phyloP scores from a whole-genome alignment of 192 early-diverging fungal genomes.

The Cladochytrium replicatum region DNA sequence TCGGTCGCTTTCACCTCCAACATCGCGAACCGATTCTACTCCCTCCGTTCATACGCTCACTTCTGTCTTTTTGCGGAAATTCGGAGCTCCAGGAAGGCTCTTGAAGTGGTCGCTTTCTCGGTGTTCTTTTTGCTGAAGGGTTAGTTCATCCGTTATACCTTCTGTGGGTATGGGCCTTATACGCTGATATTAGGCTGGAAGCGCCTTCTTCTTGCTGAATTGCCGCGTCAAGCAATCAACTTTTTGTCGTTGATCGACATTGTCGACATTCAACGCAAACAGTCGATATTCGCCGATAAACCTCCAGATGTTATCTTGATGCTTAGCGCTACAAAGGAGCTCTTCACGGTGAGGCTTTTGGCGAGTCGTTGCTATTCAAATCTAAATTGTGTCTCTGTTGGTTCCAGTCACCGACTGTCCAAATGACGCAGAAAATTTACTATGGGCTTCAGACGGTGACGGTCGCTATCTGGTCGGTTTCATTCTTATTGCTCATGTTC shows the following conservation, averaged over 20 bases:
- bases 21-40: conserved; percentile 51
- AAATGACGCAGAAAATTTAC: too few relatives aligned
- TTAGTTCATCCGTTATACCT: not conserved
- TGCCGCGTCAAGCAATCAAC: not conserved
- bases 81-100: conserved; percentile 27
- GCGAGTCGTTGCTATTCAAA: too few relatives aligned
- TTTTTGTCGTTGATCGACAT: not conserved
- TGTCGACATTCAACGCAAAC: conserved; percentile 10
- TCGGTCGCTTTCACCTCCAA: conserved; percentile 50
- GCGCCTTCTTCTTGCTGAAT: not conserved
- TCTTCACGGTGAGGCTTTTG: too few relatives aligned
- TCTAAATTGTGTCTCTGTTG: too few relatives aligned
- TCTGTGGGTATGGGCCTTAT: not conserved
- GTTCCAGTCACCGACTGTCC: too few relatives aligned
- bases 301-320: not conserved
- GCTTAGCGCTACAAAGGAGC: too few relatives aligned
- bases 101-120: not conserved
- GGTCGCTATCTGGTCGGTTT: conserved; percentile 39
- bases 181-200: not conserved
- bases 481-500: conserved; percentile 26
- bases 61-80: conserved; percentile 56
- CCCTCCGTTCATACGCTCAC: conserved; percentile 45
- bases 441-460: conserved; percentile 20
- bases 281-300: not conserved
- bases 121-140: conserved; percentile 16